Percentiles rank a stretch among this genome's conserved stretches.
phyloP scores from a whole-genome alignment of 768 basidiomycete species.

The Panaeolus cyanescens region DNA sequence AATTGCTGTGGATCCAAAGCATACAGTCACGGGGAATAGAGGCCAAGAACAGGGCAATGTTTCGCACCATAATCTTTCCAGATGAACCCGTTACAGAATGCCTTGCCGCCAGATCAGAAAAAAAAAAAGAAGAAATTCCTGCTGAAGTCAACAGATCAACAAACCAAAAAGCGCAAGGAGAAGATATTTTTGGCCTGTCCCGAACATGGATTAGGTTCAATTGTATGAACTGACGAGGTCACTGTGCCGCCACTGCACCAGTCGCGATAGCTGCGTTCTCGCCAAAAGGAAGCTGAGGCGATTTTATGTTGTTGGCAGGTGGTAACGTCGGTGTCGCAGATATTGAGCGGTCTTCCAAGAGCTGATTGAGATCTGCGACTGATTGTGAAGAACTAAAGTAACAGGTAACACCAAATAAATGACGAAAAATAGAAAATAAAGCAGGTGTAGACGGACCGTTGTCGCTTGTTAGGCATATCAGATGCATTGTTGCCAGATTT shows the following conservation, averaged over 20 bases:
- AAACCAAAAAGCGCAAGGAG: background rate
- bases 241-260: conserved; percentile 38
- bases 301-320: conserved; percentile 49
- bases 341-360: conserved; percentile 6
- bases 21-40: background rate
- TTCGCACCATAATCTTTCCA: conserved; percentile 1
- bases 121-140: background rate
- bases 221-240: background rate
- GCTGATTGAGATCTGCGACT: background rate
- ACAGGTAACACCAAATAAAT: conserved; percentile 39
- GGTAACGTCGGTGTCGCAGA: conserved; percentile 39
- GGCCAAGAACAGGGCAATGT: background rate
- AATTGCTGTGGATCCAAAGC: background rate
- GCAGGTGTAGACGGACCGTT: conserved; percentile 61
- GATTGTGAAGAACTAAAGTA: conserved; percentile 29
- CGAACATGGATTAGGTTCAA: background rate
- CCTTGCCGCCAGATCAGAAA: background rate
- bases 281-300: conserved; percentile 60
- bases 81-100: background rate
- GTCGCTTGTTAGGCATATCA: conserved; percentile 79
- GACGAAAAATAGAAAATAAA: conserved; percentile 41
- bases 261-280: conserved; percentile 62
- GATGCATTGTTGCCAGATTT: conserved; percentile 65
- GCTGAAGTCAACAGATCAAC: background rate
- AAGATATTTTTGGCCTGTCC: background rate